A percentile compares a stretch with the other conserved stretches of the same genome.
phyloP scores from a whole-genome alignment of 495 filamentous ascomycete genomes.

The Penicillium canescens region DNA sequence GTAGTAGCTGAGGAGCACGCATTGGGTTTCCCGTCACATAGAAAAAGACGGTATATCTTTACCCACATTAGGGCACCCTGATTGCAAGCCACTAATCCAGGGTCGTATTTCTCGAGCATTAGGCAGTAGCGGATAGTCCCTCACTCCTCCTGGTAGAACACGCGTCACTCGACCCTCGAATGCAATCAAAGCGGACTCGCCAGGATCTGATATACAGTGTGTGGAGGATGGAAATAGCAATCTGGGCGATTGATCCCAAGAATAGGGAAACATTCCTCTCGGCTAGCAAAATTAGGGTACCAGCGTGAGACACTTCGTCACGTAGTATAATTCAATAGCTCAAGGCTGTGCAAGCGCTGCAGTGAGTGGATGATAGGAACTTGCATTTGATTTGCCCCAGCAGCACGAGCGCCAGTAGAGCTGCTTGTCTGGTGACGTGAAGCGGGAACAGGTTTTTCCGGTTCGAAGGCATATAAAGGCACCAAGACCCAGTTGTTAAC shows the following conservation, averaged over 20 bases:
- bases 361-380: not conserved
- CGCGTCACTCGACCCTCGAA: not conserved
- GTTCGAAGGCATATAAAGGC: not conserved
- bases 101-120: too few species aligned
- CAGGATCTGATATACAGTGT: constrained; percentile 1
- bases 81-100: not conserved
- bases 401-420: not conserved
- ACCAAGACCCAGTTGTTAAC: not conserved
- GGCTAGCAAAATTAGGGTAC: not conserved
- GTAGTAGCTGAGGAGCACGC: too few species aligned
- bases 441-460: not conserved
- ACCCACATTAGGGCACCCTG: not conserved
- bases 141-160: not conserved
- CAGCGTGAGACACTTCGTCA: constrained; percentile 12
- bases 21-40: too few species aligned
- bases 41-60: constrained; percentile 5
- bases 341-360: not conserved
- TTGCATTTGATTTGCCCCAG: too few species aligned
- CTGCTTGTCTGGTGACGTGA: not conserved
- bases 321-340: not conserved
- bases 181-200: not conserved
- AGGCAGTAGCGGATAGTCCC: too few species aligned
- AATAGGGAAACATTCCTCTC: not conserved
- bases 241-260: too few species aligned
- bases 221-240: not conserved